Percentiles rank a stretch among this genome's conserved stretches.
These are phyloP conservation scores for Fusarium lyarnte DNA, from an alignment of 2,329 filamentous ascomycete genomes.

Conservation along the genomic window DNA sequence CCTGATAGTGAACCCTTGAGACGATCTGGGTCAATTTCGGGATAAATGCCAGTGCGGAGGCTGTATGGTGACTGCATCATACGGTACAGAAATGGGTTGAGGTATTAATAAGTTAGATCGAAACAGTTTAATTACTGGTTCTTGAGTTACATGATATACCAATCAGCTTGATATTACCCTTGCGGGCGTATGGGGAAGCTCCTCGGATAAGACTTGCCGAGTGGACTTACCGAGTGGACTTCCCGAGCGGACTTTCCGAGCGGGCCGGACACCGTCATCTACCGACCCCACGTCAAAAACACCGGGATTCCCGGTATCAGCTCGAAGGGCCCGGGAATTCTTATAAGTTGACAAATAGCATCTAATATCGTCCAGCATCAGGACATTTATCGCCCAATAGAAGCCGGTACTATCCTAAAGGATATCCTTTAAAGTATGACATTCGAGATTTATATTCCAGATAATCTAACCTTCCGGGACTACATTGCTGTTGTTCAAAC, in stretches of 20 bases:
- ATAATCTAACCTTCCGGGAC: neutral
- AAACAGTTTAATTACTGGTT: accelerated
- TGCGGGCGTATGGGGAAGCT: accelerated
- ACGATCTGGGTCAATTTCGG: neutral
- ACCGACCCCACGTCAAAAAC: too few species aligned
- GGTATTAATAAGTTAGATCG: too few species aligned
- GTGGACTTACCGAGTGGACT: neutral
- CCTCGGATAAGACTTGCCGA: neutral
- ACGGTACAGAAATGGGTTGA: too few species aligned
- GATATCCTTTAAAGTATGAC: neutral
- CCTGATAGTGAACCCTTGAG: neutral
- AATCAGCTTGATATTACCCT: too few species aligned
- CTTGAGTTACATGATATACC: neutral
- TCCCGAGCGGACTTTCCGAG: neutral
- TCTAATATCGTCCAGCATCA: too few species aligned
- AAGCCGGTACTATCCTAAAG: accelerated
- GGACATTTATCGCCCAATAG: too few species aligned
- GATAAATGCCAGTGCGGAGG: neutral
- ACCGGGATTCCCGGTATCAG: neutral
- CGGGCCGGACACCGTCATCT: too few species aligned
- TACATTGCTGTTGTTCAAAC: neutral
- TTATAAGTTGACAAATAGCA: neutral
- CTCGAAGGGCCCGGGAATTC: too few species aligned
- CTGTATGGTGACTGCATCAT: neutral
- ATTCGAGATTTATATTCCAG: neutral